phyloP scores from a whole-genome alignment of 2,329 filamentous ascomycete species.

The Ophiosphaerella herpotricha region DNA sequence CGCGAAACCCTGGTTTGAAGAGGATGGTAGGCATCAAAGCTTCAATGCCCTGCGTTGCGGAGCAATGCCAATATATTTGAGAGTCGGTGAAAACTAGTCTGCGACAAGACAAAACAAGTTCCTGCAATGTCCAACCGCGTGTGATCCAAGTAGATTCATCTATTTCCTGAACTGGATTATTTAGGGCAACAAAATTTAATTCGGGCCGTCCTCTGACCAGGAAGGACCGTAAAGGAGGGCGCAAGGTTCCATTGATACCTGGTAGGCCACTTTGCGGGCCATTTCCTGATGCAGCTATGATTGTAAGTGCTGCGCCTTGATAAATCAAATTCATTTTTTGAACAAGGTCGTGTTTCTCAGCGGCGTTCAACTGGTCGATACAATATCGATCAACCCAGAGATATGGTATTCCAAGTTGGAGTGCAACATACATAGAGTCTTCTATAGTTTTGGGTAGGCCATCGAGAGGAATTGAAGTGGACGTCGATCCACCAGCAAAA shows the following conservation, averaged over 20 bases:
- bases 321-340: slow-evolving; percentile 11
- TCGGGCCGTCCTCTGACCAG: not conserved
- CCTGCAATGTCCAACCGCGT: not conserved
- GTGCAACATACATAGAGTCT: not conserved
- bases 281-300: slow-evolving; percentile 6
- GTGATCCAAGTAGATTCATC: not conserved
- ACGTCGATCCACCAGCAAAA: no score
- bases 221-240: not conserved
- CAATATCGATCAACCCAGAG: not conserved
- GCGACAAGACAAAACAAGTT: not conserved
- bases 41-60: not conserved
- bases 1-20: no score
- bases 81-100: not conserved
- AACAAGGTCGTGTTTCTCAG: slow-evolving; percentile 3
- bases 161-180: not conserved
- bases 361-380: not conserved
- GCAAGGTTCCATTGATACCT: not conserved
- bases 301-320: slow-evolving; percentile 5
- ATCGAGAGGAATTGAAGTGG: no score
- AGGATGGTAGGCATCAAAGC: not conserved
- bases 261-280: slow-evolving; percentile 1
- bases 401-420: not conserved
- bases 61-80: slow-evolving; percentile 1
- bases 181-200: not conserved
- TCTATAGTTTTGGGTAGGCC: not conserved